Conservation (phyloP, 768 basidiomycete species). For the Macrolepiota dolichaula region DNA sequence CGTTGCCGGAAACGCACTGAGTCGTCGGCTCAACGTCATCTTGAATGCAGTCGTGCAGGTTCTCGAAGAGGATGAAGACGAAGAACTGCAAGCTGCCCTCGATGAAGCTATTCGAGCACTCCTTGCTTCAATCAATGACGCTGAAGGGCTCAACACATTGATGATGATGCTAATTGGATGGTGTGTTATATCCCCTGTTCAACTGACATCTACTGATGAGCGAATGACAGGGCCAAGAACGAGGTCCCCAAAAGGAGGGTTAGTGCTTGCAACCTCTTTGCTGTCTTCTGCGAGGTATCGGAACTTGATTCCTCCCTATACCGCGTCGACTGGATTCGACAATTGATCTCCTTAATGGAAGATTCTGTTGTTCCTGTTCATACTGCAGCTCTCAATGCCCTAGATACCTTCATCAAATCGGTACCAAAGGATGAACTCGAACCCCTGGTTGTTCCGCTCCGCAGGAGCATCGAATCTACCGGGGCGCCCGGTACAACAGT, state of each 20-base stretch:
- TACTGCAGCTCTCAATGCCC: constrained; percentile 75
- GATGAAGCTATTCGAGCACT: constrained; percentile 74
- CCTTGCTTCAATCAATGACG: constrained; percentile 75
- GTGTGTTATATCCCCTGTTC: constrained; percentile 37
- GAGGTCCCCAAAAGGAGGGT: constrained; percentile 68
- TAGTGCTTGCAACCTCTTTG: constrained; percentile 76
- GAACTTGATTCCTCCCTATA: constrained; percentile 82
- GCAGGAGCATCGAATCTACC: constrained; percentile 82
- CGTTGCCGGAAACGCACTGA: constrained; percentile 90
- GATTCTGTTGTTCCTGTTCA: constrained; percentile 75
- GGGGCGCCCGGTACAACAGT: constrained; percentile 76
- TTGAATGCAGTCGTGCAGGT: constrained; percentile 78
- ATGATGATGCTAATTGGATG: constrained; percentile 90
- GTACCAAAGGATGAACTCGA: constrained; percentile 93
- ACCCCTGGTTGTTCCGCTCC: constrained; percentile 83
- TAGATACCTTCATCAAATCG: constrained; percentile 87
- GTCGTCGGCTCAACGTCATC: constrained; percentile 75
- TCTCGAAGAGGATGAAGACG: constrained; percentile 62
- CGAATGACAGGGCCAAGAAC: constrained; percentile 67
- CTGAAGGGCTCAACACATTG: constrained; percentile 84
- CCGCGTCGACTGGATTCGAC: constrained; percentile 92
- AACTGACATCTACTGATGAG: background rate
- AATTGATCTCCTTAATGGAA: constrained; percentile 79
- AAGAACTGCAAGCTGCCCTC: constrained; percentile 68
- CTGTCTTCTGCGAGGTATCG: constrained; percentile 79